phyloP scores from a whole-genome alignment of 768 basidiomycete genomes.

The Paxillus rubicundulus region DNA sequence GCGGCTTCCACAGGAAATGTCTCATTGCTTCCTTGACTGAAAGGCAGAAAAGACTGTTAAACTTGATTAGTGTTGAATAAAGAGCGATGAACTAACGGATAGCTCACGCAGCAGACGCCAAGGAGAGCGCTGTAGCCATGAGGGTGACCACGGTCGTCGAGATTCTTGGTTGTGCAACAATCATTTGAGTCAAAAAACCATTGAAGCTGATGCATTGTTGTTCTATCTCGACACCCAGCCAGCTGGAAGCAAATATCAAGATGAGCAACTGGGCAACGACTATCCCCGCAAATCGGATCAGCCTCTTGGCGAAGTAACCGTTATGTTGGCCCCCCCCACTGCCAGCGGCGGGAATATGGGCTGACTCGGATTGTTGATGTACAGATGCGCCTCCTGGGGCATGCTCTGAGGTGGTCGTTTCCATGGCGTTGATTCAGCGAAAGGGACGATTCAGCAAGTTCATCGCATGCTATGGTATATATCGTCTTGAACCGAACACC shows the following conservation, averaged over 20 bases:
- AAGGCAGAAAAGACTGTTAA: not conserved
- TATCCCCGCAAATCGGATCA: not conserved
- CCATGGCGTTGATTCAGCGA: no score
- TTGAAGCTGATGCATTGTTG: not conserved
- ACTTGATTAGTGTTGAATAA: no score
- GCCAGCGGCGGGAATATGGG: no score
- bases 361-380: no score
- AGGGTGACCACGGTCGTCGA: slow-evolving; percentile 3
- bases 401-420: no score
- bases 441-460: no score
- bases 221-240: not conserved
- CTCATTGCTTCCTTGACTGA: slow-evolving; percentile 15
- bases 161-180: not conserved
- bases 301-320: no score
- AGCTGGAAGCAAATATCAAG: not conserved
- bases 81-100: no score
- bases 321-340: no score
- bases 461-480: no score
- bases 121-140: slow-evolving; percentile 3
- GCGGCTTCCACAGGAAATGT: slow-evolving; percentile 11
- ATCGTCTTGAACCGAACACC: no score
- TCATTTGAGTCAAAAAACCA: not conserved
- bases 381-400: no score
- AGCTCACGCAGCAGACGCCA: not conserved
- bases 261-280: not conserved